Percentiles rank a stretch among this genome's conserved stretches.
Evolutionary conservation across 257 asterid genomes (phyloP).

Genomic region (Solanum bulbocastanum): DNA sequence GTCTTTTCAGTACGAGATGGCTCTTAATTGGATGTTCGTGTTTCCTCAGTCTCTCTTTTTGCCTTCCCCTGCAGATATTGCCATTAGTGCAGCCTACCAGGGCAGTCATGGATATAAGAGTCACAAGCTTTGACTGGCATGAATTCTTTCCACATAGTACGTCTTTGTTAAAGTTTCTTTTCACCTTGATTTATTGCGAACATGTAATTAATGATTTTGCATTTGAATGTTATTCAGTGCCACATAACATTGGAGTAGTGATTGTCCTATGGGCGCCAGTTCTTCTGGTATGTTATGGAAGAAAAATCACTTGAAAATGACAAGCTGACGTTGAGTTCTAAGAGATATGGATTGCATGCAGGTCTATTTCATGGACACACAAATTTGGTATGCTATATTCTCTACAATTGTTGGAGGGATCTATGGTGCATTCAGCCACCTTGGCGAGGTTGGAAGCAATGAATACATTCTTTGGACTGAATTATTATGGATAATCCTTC

Average conservation of each 20-base stretch:
- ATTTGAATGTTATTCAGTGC: slow-evolving; percentile 43
- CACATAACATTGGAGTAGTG: slow-evolving; percentile 71
- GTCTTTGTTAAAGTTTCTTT: background rate
- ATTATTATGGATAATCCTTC: background rate
- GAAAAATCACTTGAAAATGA: background rate
- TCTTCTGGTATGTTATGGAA: slow-evolving; percentile 53
- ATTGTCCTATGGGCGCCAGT: slow-evolving; percentile 90
- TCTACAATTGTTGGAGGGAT: slow-evolving; percentile 87
- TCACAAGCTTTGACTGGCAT: slow-evolving; percentile 86
- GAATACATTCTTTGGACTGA: background rate
- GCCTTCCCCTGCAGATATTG: slow-evolving; percentile 47
- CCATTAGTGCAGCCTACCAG: slow-evolving; percentile 87
- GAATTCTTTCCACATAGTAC: slow-evolving; percentile 90
- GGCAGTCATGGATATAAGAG: slow-evolving; percentile 51
- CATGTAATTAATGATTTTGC: slow-evolving; percentile 15
- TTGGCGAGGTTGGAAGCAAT: slow-evolving; percentile 66
- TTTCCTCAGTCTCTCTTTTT: background rate
- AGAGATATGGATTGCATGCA: slow-evolving; percentile 17
- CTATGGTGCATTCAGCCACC: slow-evolving; percentile 97
- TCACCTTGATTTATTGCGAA: background rate
- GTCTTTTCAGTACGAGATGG: background rate
- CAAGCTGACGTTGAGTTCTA: background rate
- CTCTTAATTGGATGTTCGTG: slow-evolving; percentile 3
- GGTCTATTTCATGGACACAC: slow-evolving; percentile 96
- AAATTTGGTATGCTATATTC: slow-evolving; percentile 96